phyloP scores from a whole-genome alignment of 176 grass and related monocot genomes.

The Avena atlantica region DNA sequence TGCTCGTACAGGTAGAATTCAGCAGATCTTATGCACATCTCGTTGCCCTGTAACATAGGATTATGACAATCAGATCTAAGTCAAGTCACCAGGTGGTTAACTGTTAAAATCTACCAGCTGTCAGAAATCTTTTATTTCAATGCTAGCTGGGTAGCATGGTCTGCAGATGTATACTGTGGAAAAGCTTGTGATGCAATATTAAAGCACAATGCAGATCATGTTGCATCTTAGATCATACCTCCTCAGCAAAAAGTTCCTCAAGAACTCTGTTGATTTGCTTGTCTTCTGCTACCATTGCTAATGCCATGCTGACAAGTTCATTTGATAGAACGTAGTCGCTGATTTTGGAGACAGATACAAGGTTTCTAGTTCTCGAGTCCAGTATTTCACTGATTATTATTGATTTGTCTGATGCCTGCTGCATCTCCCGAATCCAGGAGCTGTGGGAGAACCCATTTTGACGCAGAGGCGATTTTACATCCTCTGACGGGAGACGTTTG shows the following conservation, averaged over 20 bases:
- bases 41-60: slow-evolving; percentile 74
- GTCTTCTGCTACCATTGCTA: slow-evolving; percentile 99
- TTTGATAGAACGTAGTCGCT: slow-evolving; percentile 95
- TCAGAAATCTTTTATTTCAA: too few relatives aligned
- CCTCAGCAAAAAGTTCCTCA: slow-evolving; percentile 94
- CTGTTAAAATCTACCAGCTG: too few relatives aligned
- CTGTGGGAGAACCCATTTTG: slow-evolving; percentile 69
- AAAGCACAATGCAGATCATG: background rate
- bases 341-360: slow-evolving; percentile 96
- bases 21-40: slow-evolving; percentile 88
- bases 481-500: slow-evolving; percentile 88
- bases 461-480: slow-evolving; percentile 67
- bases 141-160: too few relatives aligned
- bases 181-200: background rate
- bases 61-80: background rate
- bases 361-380: slow-evolving; percentile 95
- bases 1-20: slow-evolving; percentile 97
- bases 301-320: slow-evolving; percentile 97
- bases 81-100: background rate
- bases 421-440: slow-evolving; percentile 97
- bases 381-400: slow-evolving; percentile 98
- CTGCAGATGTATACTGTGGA: background rate
- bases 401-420: slow-evolving; percentile 96
- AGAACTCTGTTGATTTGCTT: slow-evolving; percentile 98
- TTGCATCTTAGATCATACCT: slow-evolving; percentile 54